These are phyloP conservation scores for Colletotrichum gigasporum DNA, from an alignment of 2,329 filamentous ascomycete genomes.

Conservation along the genomic window DNA sequence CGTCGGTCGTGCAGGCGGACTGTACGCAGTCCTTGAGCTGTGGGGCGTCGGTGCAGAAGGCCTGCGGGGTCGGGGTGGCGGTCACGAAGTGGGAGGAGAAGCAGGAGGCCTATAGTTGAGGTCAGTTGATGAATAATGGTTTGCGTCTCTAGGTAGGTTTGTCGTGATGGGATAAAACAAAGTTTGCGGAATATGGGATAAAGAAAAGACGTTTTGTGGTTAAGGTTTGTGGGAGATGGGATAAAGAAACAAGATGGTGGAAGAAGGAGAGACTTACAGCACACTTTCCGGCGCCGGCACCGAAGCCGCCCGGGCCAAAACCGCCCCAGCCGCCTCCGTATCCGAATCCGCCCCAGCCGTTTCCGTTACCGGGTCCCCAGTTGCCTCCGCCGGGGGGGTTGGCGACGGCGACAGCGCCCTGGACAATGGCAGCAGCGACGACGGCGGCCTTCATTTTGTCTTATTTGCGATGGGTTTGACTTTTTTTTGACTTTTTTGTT, in stretches of 20 bases:
- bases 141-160: too few species aligned
- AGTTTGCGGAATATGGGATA: background rate
- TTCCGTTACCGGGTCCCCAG: conserved; percentile 17
- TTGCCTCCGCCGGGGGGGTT: conserved; percentile 22
- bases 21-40: conserved; percentile 34
- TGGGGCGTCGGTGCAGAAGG: conserved; percentile 33
- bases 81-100: conserved; percentile 38
- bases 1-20: conserved; percentile 34
- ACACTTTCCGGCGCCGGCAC: conserved; percentile 15
- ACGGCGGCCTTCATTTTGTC: conserved; percentile 29
- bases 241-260: background rate
- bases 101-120: conserved; percentile 31
- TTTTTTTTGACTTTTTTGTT: background rate
- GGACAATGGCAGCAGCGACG: conserved; percentile 22
- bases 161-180: background rate
- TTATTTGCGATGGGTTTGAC: background rate
- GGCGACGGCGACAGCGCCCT: conserved; percentile 21
- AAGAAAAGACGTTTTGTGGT: too few species aligned
- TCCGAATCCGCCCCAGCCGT: conserved; percentile 21
- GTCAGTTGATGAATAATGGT: background rate
- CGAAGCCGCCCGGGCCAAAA: conserved; percentile 19
- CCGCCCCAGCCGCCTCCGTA: conserved; percentile 17
- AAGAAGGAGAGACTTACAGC: conserved; percentile 7
- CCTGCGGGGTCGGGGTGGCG: conserved; percentile 34
- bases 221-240: background rate